These are phyloP conservation scores for Volvox africanus DNA, from an alignment of 139 green algal genomes.

Conservation along the genomic window DNA sequence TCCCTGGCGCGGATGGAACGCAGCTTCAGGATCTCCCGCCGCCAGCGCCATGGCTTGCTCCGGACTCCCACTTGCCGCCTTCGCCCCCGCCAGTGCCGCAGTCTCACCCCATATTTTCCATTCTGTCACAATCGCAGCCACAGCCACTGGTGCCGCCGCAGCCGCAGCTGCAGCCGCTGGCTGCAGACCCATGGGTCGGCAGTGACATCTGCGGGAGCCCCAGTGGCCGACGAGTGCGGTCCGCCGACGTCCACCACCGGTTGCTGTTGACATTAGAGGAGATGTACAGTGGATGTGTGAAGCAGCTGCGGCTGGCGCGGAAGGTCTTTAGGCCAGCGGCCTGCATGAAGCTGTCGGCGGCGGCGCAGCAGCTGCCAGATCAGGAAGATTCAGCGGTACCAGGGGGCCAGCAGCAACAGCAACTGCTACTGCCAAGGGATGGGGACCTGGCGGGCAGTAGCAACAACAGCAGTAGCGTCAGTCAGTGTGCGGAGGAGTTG, in stretches of 20 bases:
- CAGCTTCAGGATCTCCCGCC: not conserved
- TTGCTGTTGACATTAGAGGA: conserved; percentile 37
- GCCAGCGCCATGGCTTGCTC: not conserved
- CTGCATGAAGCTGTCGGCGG: not conserved
- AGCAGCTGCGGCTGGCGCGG: conserved; percentile 41
- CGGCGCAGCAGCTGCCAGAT: not conserved
- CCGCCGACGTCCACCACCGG: conserved; percentile 1
- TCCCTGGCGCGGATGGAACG: not conserved
- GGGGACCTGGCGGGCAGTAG: not conserved
- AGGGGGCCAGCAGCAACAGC: not conserved
- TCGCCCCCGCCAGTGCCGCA: no score
- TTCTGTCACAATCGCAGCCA: not conserved
- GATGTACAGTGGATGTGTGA: conserved; percentile 52
- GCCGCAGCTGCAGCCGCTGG: not conserved
- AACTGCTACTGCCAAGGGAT: no score
- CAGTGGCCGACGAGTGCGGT: not conserved
- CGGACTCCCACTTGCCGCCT: not conserved
- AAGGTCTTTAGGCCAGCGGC: not conserved
- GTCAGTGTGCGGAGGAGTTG: conserved; percentile 24
- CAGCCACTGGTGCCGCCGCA: not conserved
- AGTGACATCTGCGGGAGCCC: not conserved
- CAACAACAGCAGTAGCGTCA: not conserved
- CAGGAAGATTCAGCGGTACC: not conserved
- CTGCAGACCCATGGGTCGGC: not conserved
- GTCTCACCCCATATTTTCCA: not conserved